Evolutionary conservation across 192 early-diverging fungal genomes (phyloP), one percentile per base, ranked within the genome.

Genomic region (Entomortierella parvispora): DNA sequence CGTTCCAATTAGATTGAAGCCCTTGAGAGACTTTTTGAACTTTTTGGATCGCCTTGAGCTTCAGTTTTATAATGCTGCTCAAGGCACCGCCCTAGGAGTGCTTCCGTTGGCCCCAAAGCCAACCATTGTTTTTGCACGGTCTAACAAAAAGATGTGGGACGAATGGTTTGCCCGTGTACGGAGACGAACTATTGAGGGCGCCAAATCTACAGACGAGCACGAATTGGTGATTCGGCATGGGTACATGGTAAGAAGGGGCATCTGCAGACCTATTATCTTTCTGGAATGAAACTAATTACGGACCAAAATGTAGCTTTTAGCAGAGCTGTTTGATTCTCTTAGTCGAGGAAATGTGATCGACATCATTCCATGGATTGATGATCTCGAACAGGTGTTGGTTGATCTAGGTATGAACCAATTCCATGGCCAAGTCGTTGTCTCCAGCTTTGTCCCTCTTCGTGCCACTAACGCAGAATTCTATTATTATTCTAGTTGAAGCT

Each of bases 101-200:
- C 60, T 88, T n/a, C 86, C 93, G 4, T 62, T 82, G n/a, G 82
- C 89, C 8, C 86, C 93, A 5, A 85, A 87, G 47, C 62, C 86
- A 1, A 89, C 86, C 31, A 85, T 90, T 32, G 26, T 85, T 0
- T 95, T 95, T 69, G 94, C 95, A 43, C 60, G 83, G 53, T 82
- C 89, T 8, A 95, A 95, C 69, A 81, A 83, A 14, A 84, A 83
- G 42, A 83, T 89, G 14, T 93, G 92, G 62, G 85, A 92, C 26
- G 94, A 95, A 33, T 95, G 93, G 88, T 94, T 95, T 43, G 42
- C 71, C 3, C 75, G 92, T 4, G 82, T 93, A 9, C 69, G 93
- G 47, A 62, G 79, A 20, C 65, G 68, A 23, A 49, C 92, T 23
- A 68, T 94, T 25, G 63, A 66, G 28, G 88, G 83, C 40, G 83